Conservation (phyloP, 176 grass and related monocot genomes). For the Leersia perrieri region DNA sequence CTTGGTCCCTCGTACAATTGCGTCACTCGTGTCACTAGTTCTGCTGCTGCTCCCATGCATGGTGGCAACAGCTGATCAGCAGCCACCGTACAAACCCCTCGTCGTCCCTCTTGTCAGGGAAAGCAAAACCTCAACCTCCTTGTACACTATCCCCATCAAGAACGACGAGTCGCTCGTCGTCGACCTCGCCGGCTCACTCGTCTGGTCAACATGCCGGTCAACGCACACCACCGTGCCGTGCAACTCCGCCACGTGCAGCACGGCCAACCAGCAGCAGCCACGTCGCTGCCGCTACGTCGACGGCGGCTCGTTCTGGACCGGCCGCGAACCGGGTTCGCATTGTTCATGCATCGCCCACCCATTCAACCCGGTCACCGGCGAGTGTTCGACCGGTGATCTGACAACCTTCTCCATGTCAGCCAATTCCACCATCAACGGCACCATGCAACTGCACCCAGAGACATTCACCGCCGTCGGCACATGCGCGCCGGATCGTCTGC, state of each 20-base stretch:
- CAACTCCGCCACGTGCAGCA: neutral
- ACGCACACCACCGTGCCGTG: slow-evolving; percentile 16
- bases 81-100: neutral
- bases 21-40: neutral
- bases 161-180: slow-evolving; percentile 27
- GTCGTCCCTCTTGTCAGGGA: slow-evolving; percentile 19
- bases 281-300: slow-evolving; percentile 20
- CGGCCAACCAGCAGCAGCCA: neutral
- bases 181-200: slow-evolving; percentile 32
- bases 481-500: slow-evolving; percentile 21
- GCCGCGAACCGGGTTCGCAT: neutral
- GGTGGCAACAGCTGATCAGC: neutral
- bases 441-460: neutral
- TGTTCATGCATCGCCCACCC: slow-evolving; percentile 39
- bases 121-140: neutral
- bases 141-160: slow-evolving; percentile 12
- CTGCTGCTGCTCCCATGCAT: slow-evolving; percentile 12
- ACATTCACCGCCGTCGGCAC: neutral
- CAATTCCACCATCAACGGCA: slow-evolving; percentile 34
- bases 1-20: neutral
- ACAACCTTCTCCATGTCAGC: slow-evolving; percentile 23
- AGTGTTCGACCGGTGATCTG: slow-evolving; percentile 37
- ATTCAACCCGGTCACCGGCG: slow-evolving; percentile 34
- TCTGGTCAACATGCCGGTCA: slow-evolving; percentile 28
- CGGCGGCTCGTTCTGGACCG: slow-evolving; percentile 15